Evolutionary conservation across 139 green algal genomes (phyloP).

Genomic region (Tetradesmus lagerheimii): DNA sequence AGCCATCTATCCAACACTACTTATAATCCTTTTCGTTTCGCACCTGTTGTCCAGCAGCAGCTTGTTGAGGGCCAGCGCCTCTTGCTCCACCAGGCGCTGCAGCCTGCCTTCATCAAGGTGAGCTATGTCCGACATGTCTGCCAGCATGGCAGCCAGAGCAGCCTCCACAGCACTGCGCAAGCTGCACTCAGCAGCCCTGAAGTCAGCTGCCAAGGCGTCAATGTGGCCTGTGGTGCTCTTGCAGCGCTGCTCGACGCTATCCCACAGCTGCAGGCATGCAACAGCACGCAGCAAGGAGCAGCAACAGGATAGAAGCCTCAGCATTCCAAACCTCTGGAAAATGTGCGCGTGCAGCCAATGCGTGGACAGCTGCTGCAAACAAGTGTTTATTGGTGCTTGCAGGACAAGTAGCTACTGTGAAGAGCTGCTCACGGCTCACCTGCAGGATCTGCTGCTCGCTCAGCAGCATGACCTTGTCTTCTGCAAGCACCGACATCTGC

Average conservation of each 20-base stretch:
- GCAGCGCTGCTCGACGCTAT: constrained; percentile 52
- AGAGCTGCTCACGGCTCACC: too few relatives aligned
- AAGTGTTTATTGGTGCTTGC: background rate
- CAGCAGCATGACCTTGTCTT: constrained; percentile 64
- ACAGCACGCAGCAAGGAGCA: background rate
- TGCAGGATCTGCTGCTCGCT: constrained; percentile 54
- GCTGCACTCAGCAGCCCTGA: constrained; percentile 60
- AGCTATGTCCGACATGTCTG: constrained; percentile 63
- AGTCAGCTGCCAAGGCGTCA: constrained; percentile 37
- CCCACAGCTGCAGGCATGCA: constrained; percentile 52
- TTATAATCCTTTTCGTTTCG: too few relatives aligned
- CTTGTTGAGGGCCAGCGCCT: constrained; percentile 66
- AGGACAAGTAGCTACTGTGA: background rate
- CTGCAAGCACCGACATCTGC: constrained; percentile 56
- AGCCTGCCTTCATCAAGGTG: constrained; percentile 66
- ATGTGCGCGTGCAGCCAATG: background rate
- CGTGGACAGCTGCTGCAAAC: too few relatives aligned
- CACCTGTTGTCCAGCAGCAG: constrained; percentile 69
- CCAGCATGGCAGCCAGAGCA: constrained; percentile 51
- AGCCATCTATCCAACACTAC: too few relatives aligned
- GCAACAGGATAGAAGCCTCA: background rate
- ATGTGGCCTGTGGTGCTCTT: constrained; percentile 44
- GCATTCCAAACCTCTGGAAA: background rate
- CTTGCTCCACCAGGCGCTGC: constrained; percentile 69
- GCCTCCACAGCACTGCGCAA: constrained; percentile 40